Evolutionary conservation across 1,284 basidiomycete genomes (phyloP), one percentile per base, ranked within the genome.

Genomic region (Rhizoctonia solani): DNA sequence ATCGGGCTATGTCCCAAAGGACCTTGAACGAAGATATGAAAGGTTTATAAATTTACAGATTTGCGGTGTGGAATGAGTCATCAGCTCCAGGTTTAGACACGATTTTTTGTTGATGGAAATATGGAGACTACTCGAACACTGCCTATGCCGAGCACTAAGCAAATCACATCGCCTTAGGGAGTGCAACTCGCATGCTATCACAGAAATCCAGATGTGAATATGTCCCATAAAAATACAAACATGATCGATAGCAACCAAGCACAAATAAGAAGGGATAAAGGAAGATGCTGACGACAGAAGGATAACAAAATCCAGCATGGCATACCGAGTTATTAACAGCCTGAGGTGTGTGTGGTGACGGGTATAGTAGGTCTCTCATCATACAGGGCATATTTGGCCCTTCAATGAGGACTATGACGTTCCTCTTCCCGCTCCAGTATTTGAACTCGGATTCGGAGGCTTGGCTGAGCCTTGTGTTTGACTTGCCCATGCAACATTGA

Each of bases 171-270:
- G 44, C 11, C n/a, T 14, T 11, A 46, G 41, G 21, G 16, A 52
- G n/a, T n/a, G n/a, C n/a, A n/a, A n/a, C n/a, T n/a, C n/a, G n/a
- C n/a, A n/a, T n/a, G n/a, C n/a, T n/a, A 19, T 23, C 46, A 63
- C 23, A 61, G 19, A 34, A 50, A 52, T 63, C 58, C 58, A 47
- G 44, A 47, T 59, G 34, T 52, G 46, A 19, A 30, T 63, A 47
- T 50, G 34, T 39, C 16, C 9, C 41, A 41, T 63, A 63, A 46
- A 63, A 63, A 63, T 63, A 63, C 58, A 63, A 39, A 63, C 58
- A 63, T 50, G 19, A 63, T 25, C 47, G 58, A 63, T 47, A 63
- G 58, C 58, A 41, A 63, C 27, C 44, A 59, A 34, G 25, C 50
- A 32, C 47, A 39, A 34, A 49, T 13, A 39, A 50, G 25, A 34